These are phyloP conservation scores for Taphrina confusa DNA, from an alignment of 1,139 yeast species.

Conservation along the genomic window DNA sequence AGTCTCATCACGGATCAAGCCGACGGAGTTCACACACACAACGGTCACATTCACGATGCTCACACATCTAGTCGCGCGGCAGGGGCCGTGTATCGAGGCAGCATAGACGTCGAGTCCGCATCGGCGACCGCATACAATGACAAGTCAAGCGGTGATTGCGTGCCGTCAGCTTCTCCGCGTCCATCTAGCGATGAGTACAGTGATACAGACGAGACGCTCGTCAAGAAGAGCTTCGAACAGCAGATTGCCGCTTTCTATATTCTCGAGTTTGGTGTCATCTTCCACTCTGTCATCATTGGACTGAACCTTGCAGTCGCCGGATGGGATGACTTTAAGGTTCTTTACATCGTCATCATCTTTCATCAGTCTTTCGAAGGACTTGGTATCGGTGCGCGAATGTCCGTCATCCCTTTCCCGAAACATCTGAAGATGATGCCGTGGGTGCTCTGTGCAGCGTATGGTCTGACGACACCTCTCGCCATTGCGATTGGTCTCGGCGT, in stretches of 20 bases:
- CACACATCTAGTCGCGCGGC: constrained; percentile 41
- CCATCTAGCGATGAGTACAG: not conserved
- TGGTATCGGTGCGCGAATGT: constrained; percentile 81
- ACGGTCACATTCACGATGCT: constrained; percentile 37
- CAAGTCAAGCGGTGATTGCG: not conserved
- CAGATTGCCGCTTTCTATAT: constrained; percentile 56
- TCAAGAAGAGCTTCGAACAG: constrained; percentile 40
- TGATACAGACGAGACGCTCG: not conserved
- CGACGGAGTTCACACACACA: constrained; percentile 26
- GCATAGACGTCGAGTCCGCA: too few relatives aligned
- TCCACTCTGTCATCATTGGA: constrained; percentile 72
- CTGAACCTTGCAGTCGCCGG: constrained; percentile 64
- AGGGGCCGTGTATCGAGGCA: too few relatives aligned
- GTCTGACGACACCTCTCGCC: constrained; percentile 73
- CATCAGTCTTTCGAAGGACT: constrained; percentile 84
- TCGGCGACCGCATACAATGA: not conserved
- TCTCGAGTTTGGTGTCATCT: constrained; percentile 67
- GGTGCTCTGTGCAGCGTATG: constrained; percentile 59
- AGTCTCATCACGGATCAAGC: constrained; percentile 19
- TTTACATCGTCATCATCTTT: constrained; percentile 72
- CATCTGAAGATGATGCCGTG: constrained; percentile 59
- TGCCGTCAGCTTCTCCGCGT: not conserved
- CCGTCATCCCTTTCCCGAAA: constrained; percentile 64
- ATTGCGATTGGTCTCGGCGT: constrained; percentile 85
- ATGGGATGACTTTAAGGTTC: constrained; percentile 62